These are phyloP conservation scores for Calonectria ilicicola DNA, from an alignment of 2,329 filamentous ascomycete genomes.

Conservation along the genomic window DNA sequence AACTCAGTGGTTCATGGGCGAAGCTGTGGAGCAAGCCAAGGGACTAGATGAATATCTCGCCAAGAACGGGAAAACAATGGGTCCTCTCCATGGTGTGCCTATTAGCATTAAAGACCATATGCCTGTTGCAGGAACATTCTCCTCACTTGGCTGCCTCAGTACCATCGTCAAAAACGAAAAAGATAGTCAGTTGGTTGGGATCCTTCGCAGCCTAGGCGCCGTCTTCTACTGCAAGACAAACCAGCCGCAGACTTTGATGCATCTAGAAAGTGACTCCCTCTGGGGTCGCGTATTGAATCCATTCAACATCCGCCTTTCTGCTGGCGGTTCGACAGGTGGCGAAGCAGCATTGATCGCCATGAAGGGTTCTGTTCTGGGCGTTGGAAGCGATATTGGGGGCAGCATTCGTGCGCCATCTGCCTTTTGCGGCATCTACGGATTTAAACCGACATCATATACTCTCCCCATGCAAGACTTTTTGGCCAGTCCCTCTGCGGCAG, in stretches of 20 bases:
- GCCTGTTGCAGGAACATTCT: conserved; percentile 62
- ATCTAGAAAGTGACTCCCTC: conserved; percentile 69
- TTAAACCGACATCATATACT: conserved; percentile 35
- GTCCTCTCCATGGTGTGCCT: conserved; percentile 40
- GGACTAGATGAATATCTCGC: conserved; percentile 56
- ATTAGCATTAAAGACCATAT: conserved; percentile 62
- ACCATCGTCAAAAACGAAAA: conserved; percentile 60
- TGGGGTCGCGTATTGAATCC: conserved; percentile 73
- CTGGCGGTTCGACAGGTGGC: conserved; percentile 74
- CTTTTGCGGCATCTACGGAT: conserved; percentile 45
- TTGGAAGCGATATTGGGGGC: conserved; percentile 55
- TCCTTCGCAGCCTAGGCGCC: conserved; percentile 69
- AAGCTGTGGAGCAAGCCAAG: conserved; percentile 56
- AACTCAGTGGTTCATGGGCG: conserved; percentile 63
- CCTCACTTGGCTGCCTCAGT: conserved; percentile 64
- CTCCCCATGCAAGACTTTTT: conserved; percentile 44
- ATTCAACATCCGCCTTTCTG: conserved; percentile 66
- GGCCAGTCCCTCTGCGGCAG: conserved; percentile 36
- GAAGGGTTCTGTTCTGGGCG: conserved; percentile 51
- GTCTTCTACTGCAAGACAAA: conserved; percentile 64
- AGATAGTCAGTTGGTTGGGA: conserved; percentile 68
- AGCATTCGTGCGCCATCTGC: conserved; percentile 46
- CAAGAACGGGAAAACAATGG: conserved; percentile 45
- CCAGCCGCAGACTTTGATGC: conserved; percentile 67
- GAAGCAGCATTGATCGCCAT: conserved; percentile 54